phyloP scores from a whole-genome alignment of 2,329 filamentous ascomycete species.

The Emmonsia crescens region DNA sequence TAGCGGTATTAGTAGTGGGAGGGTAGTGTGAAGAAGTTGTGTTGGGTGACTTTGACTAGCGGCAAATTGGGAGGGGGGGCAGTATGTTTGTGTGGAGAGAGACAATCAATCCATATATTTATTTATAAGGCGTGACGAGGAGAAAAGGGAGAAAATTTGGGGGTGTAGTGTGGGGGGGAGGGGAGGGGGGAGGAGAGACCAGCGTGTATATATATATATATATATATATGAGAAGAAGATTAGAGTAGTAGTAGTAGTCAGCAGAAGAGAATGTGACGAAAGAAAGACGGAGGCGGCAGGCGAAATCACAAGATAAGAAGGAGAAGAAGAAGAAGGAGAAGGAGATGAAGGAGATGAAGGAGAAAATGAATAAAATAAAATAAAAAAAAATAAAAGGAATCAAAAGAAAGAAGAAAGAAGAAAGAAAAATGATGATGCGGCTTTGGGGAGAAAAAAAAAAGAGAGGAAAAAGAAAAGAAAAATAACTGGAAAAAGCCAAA shows the following conservation, averaged over 20 bases:
- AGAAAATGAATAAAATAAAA: slow-evolving; percentile 22
- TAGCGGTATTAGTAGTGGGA: neutral
- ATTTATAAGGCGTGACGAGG: slow-evolving; percentile 15
- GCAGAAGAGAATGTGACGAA: neutral
- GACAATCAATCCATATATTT: too few species aligned
- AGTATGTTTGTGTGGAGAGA: neutral
- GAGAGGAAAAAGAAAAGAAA: neutral
- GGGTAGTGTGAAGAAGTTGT: too few species aligned
- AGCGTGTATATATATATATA: too few species aligned
- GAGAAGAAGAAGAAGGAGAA: slow-evolving; percentile 21
- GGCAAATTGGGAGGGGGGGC: too few species aligned
- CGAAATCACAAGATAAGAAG: slow-evolving; percentile 14
- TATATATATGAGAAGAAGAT: slow-evolving; percentile 14
- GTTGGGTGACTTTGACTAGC: neutral
- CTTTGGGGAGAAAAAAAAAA: neutral
- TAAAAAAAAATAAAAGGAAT: too few species aligned
- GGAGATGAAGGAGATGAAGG: slow-evolving; percentile 15
- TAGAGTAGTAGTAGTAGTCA: too few species aligned
- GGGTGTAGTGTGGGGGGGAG: slow-evolving; percentile 14
- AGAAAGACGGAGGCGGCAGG: slow-evolving; percentile 9
- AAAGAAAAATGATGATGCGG: neutral
- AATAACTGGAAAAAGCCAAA: neutral
- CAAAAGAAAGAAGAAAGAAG: slow-evolving; percentile 6
- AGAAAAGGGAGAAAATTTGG: slow-evolving; percentile 12
- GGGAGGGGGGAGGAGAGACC: too few species aligned